Evolutionary conservation across 164 flowering plant genomes (phyloP).

Genomic region (Euptelea pleiosperma): DNA sequence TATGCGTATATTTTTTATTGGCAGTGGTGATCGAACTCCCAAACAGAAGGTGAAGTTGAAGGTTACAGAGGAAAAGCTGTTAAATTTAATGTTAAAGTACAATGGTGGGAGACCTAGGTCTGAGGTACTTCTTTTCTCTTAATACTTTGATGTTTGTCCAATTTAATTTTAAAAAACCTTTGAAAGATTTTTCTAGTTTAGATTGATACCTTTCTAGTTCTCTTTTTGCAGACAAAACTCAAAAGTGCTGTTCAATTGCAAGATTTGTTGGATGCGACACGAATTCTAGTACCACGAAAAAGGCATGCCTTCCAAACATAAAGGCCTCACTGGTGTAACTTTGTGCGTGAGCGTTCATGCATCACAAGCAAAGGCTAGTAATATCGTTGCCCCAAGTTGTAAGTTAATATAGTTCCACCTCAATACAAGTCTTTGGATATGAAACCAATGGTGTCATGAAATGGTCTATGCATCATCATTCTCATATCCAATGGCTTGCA

Average conservation of each 20-base stretch:
- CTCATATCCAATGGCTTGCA: background rate
- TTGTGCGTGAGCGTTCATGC: background rate
- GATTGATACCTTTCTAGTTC: background rate
- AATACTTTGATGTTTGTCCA: background rate
- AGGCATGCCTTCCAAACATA: constrained; percentile 38
- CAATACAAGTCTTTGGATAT: background rate
- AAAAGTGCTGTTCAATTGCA: constrained; percentile 99
- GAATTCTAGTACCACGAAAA: constrained; percentile 88
- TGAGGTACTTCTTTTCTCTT: constrained; percentile 50
- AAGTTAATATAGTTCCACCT: background rate
- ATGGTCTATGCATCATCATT: background rate
- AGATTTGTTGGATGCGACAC: constrained; percentile 97
- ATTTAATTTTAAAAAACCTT: background rate
- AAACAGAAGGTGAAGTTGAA: constrained; percentile 97
- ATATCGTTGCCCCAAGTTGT: background rate
- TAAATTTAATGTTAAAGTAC: constrained; percentile 92
- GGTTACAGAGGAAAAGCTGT: constrained; percentile 91
- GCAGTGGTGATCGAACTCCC: constrained; percentile 99
- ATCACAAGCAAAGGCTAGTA: too few species aligned
- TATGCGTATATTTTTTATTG: constrained; percentile 5
- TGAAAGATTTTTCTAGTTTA: background rate
- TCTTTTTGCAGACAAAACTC: constrained; percentile 75
- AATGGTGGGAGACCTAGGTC: constrained; percentile 91
- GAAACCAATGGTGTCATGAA: background rate
- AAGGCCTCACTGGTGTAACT: background rate